These are phyloP conservation scores for Cystobasidium tubakii DNA, from an alignment of 768 basidiomycete genomes.

Conservation along the genomic window DNA sequence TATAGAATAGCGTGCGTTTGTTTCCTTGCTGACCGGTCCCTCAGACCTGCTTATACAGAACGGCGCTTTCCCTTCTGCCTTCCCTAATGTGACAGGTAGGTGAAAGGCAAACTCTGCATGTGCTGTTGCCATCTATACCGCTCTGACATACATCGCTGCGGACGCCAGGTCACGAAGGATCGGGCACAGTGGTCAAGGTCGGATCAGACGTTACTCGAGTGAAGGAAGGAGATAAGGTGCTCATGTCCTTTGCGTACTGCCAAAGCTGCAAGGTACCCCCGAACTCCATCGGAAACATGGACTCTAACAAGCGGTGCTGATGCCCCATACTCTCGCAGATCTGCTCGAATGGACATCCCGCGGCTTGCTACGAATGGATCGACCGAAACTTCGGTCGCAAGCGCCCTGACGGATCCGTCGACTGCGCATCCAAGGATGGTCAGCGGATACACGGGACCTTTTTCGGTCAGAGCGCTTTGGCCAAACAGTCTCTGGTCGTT, in stretches of 20 bases:
- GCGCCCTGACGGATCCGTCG: slow-evolving; percentile 6
- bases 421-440: slow-evolving; percentile 25
- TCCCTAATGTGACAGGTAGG: too few relatives aligned
- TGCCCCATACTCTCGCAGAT: neutral
- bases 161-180: slow-evolving; percentile 41
- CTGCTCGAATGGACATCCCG: slow-evolving; percentile 38
- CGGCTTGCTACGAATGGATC: slow-evolving; percentile 30
- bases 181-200: slow-evolving; percentile 45
- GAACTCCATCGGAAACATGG: too few relatives aligned
- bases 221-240: slow-evolving; percentile 46
- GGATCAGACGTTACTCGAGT: slow-evolving; percentile 50
- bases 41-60: neutral
- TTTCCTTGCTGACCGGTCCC: too few relatives aligned
- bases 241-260: slow-evolving; percentile 41
- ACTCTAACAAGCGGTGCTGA: too few relatives aligned
- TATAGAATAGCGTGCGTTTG: too few relatives aligned
- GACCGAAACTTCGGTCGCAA: slow-evolving; percentile 39
- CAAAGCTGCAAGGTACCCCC: slow-evolving; percentile 33
- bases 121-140: too few relatives aligned
- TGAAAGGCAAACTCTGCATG: too few relatives aligned
- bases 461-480: slow-evolving; percentile 45
- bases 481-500: slow-evolving; percentile 41
- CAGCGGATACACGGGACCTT: slow-evolving; percentile 41
- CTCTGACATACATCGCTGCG: too few relatives aligned
- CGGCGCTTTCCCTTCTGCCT: slow-evolving; percentile 28